Base-by-base conservation (phyloP, 805 yeast genomes). In the Saccharomycopsis fermentans region DNA sequence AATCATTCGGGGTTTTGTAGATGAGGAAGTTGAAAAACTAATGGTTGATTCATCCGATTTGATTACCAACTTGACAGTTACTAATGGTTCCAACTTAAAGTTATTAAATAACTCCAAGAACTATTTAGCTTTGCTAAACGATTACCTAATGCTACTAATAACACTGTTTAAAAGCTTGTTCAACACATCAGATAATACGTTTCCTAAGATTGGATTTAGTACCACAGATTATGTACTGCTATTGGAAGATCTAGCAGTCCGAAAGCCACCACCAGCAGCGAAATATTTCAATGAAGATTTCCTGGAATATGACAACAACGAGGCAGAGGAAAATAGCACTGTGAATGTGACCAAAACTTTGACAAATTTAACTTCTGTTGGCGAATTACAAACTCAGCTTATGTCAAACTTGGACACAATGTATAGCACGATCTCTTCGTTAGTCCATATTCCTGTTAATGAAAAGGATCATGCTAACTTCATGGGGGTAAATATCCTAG, bases 31-130 rank as follows among this genome's bases (percentile, higher is more conserved):
- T 6, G 55, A 58, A 32, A 56, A 52, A 34, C 39, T 60, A 36
- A 52, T 60, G 58, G 53, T 58, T 1, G 63, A 60, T 43, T 56
- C 61, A 14, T 55, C 61, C 14, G 60, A 58, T 50, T 54, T 58
- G 29, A 58, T 60, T 21, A 43, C 56, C 3, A 60, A 58, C 29
- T 40, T 60, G 26, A 58, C 61, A 8, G 24, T 40, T 8, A 27
- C 58, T 8, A 58, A 60, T 48, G 50, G 37, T 1, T 43, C 57
- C 1, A 58, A 55, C 19, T 51, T 60, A 35, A 32, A 47, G 14
- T 26, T 55, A 6, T 29, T 58, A 6, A 12, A 19, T 4, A 24
- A 36, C 6, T 29, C 54, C 11, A 55, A 39, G 17, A 29, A 39
- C 21, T 59, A 59, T 35, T 12, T 59, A 24, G 26, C 14, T 17